Conservation (phyloP, 345 rosid genomes). For the Populus pruinosa region DNA sequence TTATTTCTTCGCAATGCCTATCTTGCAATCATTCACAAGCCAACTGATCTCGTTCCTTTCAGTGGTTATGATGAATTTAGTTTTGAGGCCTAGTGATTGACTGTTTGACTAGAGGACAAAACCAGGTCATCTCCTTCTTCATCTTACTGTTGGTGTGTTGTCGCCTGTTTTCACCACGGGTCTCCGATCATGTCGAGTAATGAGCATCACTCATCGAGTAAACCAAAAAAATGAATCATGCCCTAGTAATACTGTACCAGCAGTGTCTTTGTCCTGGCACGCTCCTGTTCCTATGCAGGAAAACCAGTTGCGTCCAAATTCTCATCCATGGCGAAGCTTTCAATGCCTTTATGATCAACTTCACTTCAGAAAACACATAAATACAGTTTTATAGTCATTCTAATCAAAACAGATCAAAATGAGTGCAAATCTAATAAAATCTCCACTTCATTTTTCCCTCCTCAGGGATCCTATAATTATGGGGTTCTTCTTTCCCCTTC, state of each 20-base stretch:
- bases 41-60: no score
- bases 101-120: background rate
- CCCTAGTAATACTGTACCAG: background rate
- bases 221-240: background rate
- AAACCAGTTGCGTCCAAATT: background rate
- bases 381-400: background rate
- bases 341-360: background rate
- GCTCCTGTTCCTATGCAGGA: background rate
- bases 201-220: background rate
- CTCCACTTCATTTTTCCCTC: background rate
- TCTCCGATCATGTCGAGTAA: background rate
- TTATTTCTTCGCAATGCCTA: no score
- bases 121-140: background rate
- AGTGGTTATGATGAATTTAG: no score
- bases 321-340: background rate
- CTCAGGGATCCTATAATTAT: background rate
- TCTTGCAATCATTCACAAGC: no score
- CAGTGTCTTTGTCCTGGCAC: background rate
- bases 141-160: background rate
- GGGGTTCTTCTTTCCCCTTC: conserved; percentile 6
- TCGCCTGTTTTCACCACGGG: conserved; percentile 9
- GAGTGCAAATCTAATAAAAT: background rate
- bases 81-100: background rate
- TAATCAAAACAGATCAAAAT: conserved; percentile 1
- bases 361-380: background rate